phyloP scores from a whole-genome alignment of 257 asterid genomes.

The Paraleonurus japonicus region DNA sequence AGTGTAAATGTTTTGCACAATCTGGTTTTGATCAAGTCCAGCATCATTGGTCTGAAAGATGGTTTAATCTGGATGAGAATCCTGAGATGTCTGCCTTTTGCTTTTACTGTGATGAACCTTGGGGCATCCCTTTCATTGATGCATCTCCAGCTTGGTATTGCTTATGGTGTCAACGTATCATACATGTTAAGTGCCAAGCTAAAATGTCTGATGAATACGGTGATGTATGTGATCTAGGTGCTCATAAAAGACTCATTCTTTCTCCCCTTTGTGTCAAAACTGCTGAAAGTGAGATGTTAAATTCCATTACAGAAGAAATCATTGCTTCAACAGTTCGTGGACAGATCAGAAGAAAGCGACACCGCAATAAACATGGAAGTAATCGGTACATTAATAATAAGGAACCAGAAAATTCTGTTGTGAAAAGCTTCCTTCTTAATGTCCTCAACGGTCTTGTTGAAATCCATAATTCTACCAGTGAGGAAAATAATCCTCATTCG shows the following conservation, averaged over 20 bases:
- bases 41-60: conserved; percentile 93
- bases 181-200: conserved; percentile 80
- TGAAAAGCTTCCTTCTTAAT: conserved; percentile 49
- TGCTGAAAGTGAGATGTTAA: conserved; percentile 47
- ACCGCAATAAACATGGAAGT: conserved; percentile 57
- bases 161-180: conserved; percentile 80
- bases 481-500: conserved; percentile 33
- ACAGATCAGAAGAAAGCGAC: conserved; percentile 55
- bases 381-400: conserved; percentile 41
- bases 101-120: conserved; percentile 79
- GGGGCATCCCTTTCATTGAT: conserved; percentile 76
- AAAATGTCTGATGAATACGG: conserved; percentile 80
- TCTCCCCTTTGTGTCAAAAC: conserved; percentile 78
- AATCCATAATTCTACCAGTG: conserved; percentile 38
- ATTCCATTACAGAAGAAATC: conserved; percentile 51
- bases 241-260: conserved; percentile 71
- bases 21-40: conserved; percentile 57
- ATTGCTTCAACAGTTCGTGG: conserved; percentile 50
- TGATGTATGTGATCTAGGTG: conserved; percentile 77
- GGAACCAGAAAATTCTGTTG: conserved; percentile 41
- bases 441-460: conserved; percentile 51
- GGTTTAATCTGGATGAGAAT: conserved; percentile 72
- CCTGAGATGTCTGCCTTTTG: conserved; percentile 83
- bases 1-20: conserved; percentile 81
- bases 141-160: conserved; percentile 90